Base-by-base conservation (phyloP, 805 yeast genomes). In the Kodamaea neixiangensis region DNA sequence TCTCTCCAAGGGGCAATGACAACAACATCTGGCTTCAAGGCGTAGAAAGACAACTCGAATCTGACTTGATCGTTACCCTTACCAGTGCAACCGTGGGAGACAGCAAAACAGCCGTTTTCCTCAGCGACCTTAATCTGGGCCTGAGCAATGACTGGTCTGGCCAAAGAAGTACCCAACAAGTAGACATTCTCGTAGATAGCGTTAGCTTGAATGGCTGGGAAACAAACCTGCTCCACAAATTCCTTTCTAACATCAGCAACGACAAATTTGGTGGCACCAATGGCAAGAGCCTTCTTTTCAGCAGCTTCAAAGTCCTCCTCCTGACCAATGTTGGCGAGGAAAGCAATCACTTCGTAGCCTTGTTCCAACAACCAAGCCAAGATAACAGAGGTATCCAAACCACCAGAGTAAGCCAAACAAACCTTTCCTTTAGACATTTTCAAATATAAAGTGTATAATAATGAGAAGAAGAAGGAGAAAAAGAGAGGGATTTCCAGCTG, bases 1-100 rank as follows among this genome's bases (percentile, higher is more conserved):
- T 88, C 89, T 83, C 99, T 89, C 99, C 99, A 94, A 71, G 99
- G 99, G 41, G 99, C 97, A 76, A 94, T 93, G 62, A 90, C 97
- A 68, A 82, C 78, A 62, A 94, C 96, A 67, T 92, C 98, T 40
- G 99, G 99, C 78, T 94, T 92, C 72, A 94, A 83, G 34, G 98
- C 99, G 73, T 94, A 94, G 81, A 94, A 94, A 7, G 96, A 86
- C 55, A 94, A 80, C 77, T 94, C 99, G 71, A 94, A 94, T 76
- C 99, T 87, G 59, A 94, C 97, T 78, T 94, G 99, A 75, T 94
- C 99, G 71, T 94, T 94, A 77, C 99, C 99, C 79, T 94, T 94
- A 78, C 99, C 99, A 60, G 99, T 94, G 78, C 99, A 94, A 58
- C 99, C 99, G 73, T 94, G 99, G 45, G 97, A 85, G 46, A 94